phyloP scores from a whole-genome alignment of 257 asterid species.

The Solanum lycopersicoides region DNA sequence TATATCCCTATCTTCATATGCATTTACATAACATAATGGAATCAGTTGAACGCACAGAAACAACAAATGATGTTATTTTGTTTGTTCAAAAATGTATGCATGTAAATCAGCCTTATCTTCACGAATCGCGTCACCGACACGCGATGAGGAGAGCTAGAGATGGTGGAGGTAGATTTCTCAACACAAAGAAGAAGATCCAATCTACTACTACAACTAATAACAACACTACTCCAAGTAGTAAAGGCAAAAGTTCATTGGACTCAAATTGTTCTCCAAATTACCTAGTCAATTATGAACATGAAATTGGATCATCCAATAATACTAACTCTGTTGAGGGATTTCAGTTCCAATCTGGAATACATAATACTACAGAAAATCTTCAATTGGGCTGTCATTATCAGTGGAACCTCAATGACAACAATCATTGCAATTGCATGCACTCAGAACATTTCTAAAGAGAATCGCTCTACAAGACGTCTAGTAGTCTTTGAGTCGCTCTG shows the following conservation, averaged over 20 bases:
- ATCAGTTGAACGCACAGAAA: background rate
- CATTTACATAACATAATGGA: background rate
- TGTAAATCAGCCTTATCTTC: slow-evolving; percentile 60
- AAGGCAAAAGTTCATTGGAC: background rate
- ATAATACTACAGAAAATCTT: background rate
- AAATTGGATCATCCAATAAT: background rate
- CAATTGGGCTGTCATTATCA: background rate
- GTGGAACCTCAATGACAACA: background rate
- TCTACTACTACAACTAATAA: background rate
- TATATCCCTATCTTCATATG: slow-evolving; percentile 45
- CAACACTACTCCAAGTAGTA: background rate
- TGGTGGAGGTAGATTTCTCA: slow-evolving; percentile 75
- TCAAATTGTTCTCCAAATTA: background rate
- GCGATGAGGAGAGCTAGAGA: slow-evolving; percentile 81
- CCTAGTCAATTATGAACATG: background rate
- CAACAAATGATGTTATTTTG: background rate
- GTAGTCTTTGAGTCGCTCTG: background rate
- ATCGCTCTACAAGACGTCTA: background rate
- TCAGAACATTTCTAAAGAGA: background rate
- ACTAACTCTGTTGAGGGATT: background rate
- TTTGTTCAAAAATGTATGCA: background rate
- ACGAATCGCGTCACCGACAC: slow-evolving; percentile 71
- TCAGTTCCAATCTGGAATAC: background rate
- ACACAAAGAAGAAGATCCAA: slow-evolving; percentile 32
- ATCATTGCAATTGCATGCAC: background rate